phyloP scores from a whole-genome alignment of 2,329 filamentous ascomycete genomes.

The Lasiodiplodia theobromae region DNA sequence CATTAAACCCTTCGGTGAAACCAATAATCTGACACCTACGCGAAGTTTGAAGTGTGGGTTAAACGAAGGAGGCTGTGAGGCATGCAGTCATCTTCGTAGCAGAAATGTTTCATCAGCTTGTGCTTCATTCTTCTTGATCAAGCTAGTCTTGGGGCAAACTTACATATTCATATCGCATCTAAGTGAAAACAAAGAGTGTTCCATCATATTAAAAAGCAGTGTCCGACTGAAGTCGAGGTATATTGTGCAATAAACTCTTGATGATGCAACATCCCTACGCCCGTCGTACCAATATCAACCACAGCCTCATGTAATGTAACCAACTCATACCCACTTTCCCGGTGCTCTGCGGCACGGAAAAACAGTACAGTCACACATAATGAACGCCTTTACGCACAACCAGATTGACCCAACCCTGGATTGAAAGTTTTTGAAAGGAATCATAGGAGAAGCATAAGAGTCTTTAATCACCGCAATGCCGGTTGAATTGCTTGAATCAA shows the following conservation, averaged over 20 bases:
- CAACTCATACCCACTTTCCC: background rate
- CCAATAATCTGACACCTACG: too few relatives aligned
- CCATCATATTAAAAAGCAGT: background rate
- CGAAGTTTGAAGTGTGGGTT: too few relatives aligned
- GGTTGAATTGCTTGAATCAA: background rate
- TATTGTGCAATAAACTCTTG: background rate
- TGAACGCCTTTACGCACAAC: background rate
- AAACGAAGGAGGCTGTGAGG: too few relatives aligned
- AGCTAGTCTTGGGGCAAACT: background rate
- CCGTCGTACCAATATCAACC: background rate
- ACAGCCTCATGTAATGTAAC: background rate
- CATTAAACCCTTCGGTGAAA: too few relatives aligned
- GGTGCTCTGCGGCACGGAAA: background rate
- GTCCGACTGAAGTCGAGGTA: background rate
- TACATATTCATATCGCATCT: background rate
- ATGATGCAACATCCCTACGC: background rate
- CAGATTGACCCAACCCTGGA: background rate
- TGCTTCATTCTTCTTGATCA: too few relatives aligned
- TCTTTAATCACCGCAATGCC: constrained; percentile 3
- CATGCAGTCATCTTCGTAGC: too few relatives aligned
- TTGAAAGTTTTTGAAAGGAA: background rate
- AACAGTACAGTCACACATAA: background rate
- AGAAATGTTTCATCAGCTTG: too few relatives aligned
- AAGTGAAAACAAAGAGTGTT: background rate
- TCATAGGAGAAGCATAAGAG: background rate